A percentile compares a stretch with the other conserved stretches of the same genome.
Conservation (phyloP, 805 yeast genomes). For the Suhomyces emberorum region DNA sequence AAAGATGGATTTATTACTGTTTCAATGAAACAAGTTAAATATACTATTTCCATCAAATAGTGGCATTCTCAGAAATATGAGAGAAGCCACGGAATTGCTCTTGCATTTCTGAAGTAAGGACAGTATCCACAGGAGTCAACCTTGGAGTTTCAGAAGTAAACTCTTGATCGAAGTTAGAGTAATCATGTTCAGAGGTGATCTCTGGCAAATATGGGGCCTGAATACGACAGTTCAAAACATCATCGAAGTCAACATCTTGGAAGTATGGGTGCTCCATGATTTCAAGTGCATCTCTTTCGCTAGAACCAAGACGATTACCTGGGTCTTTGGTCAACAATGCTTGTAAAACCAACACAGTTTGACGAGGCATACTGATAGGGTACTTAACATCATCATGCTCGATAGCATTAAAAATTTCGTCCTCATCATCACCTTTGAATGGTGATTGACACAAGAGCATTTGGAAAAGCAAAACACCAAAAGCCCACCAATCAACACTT, state of each 20-base stretch:
- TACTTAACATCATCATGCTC: conserved; percentile 93
- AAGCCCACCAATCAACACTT: conserved; percentile 99
- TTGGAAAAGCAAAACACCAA: conserved; percentile 93
- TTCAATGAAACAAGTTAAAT: too few relatives aligned
- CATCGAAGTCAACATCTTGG: conserved; percentile 86
- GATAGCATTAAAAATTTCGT: conserved; percentile 95
- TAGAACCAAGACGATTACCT: conserved; percentile 74
- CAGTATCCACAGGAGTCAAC: conserved; percentile 89
- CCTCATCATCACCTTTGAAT: conserved; percentile 95
- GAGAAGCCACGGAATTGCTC: conserved; percentile 98
- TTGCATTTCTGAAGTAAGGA: conserved; percentile 81
- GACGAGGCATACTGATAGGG: conserved; percentile 96
- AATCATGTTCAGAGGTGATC: conserved; percentile 82
- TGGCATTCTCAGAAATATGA: conserved; percentile 65
- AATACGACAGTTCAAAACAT: conserved; percentile 64
- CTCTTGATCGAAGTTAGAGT: conserved; percentile 89
- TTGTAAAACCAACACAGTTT: conserved; percentile 90
- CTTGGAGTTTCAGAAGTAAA: conserved; percentile 94
- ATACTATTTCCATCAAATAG: too few relatives aligned
- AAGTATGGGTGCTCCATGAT: conserved; percentile 96
- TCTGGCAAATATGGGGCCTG: conserved; percentile 91
- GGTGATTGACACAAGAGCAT: conserved; percentile 97
- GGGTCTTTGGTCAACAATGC: conserved; percentile 91
- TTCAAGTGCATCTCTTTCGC: conserved; percentile 85
- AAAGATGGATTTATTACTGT: too few relatives aligned